phyloP scores from a whole-genome alignment of 768 basidiomycete species.

The Coprinopsis marcescibilis region DNA sequence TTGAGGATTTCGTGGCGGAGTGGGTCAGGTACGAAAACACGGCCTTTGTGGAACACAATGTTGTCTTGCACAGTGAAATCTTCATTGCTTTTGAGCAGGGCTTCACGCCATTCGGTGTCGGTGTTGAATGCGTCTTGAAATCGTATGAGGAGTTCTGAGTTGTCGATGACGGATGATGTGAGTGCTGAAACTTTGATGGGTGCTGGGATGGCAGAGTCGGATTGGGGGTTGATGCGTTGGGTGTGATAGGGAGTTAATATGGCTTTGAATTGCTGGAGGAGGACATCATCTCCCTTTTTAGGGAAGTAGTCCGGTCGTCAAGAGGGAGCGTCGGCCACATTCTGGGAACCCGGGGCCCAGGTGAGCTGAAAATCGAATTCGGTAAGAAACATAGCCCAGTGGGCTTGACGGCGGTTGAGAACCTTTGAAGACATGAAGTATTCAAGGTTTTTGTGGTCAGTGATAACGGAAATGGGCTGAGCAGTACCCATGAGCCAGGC shows the following conservation, averaged over 20 bases:
- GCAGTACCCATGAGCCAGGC: slow-evolving; percentile 26
- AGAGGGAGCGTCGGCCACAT: slow-evolving; percentile 27
- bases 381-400: slow-evolving; percentile 39
- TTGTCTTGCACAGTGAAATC: slow-evolving; percentile 16
- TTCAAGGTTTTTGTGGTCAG: slow-evolving; percentile 35
- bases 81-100: slow-evolving; percentile 12
- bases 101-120: slow-evolving; percentile 22
- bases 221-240: slow-evolving; percentile 18
- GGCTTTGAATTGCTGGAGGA: slow-evolving; percentile 18
- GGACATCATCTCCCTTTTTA: slow-evolving; percentile 22
- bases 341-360: slow-evolving; percentile 23
- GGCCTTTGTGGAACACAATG: slow-evolving; percentile 20
- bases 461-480: slow-evolving; percentile 19
- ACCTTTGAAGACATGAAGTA: slow-evolving; percentile 36
- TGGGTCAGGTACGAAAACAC: slow-evolving; percentile 15
- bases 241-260: slow-evolving; percentile 24
- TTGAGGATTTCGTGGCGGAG: slow-evolving; percentile 24
- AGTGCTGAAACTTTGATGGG: slow-evolving; percentile 23
- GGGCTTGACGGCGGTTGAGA: slow-evolving; percentile 39
- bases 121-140: slow-evolving; percentile 19
- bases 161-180: slow-evolving; percentile 21
- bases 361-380: slow-evolving; percentile 30
- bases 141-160: slow-evolving; percentile 19
- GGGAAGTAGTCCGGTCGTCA: slow-evolving; percentile 24
- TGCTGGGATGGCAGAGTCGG: slow-evolving; percentile 17